Evolutionary conservation across 1,139 yeast species (phyloP).

Genomic region (Debaryomycetaceae sp.): DNA sequence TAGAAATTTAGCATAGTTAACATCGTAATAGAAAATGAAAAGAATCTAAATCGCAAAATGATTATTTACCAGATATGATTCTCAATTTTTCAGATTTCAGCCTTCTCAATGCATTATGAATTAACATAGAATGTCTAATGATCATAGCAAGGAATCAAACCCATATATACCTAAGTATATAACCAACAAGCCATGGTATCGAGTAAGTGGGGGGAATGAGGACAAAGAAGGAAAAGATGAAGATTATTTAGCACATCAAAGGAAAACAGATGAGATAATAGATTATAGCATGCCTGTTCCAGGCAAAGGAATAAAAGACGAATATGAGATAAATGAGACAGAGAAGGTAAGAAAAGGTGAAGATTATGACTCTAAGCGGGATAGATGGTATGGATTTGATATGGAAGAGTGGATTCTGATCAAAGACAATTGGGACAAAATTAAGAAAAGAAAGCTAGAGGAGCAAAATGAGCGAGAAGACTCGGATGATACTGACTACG

Average conservation of each 20-base stretch:
- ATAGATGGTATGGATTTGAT: conserved; percentile 76
- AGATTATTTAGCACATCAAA: conserved; percentile 24
- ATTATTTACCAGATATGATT: no score
- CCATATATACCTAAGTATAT: conserved; percentile 31
- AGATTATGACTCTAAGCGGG: conserved; percentile 67
- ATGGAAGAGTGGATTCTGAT: conserved; percentile 55
- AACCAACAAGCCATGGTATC: conserved; percentile 30
- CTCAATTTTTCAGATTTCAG: no score
- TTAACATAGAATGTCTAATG: conserved; percentile 8
- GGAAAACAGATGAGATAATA: conserved; percentile 16
- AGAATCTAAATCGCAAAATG: no score
- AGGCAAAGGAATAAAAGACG: conserved; percentile 35
- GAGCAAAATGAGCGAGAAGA: conserved; percentile 19
- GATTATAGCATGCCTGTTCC: conserved; percentile 31
- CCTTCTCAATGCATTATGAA: no score
- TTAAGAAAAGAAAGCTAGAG: conserved; percentile 19
- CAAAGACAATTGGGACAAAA: conserved; percentile 42
- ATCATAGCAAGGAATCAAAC: conserved; percentile 10
- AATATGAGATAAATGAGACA: conserved; percentile 11
- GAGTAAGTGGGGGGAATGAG: conserved; percentile 11
- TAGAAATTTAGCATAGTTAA: neutral
- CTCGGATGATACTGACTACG: conserved; percentile 48
- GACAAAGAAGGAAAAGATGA: neutral
- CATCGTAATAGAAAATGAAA: no score
- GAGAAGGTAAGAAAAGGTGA: conserved; percentile 30